Conservation (phyloP, 2,329 filamentous ascomycete genomes). For the Xylariaceae sp. region DNA sequence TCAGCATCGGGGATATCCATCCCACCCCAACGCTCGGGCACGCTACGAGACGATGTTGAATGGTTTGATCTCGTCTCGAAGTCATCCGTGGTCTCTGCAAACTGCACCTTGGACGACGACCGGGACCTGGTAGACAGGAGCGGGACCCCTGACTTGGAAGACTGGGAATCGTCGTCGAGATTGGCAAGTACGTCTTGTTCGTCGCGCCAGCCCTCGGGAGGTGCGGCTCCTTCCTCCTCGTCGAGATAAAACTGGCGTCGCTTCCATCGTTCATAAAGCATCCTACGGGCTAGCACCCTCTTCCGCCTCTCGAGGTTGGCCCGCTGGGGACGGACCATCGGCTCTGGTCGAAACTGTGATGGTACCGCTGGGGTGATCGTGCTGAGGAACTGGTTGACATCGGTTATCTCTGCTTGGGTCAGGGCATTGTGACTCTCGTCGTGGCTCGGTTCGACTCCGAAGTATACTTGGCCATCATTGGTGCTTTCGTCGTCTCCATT, state of each 20-base stretch:
- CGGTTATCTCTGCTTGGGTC: conserved; percentile 16
- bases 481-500: conserved; percentile 25
- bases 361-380: conserved; percentile 37
- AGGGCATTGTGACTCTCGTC: too few relatives aligned
- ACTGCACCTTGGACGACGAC: conserved; percentile 74
- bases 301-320: conserved; percentile 35
- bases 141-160: conserved; percentile 38
- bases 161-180: conserved; percentile 35
- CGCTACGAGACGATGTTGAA: conserved; percentile 65
- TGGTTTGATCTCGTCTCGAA: conserved; percentile 66
- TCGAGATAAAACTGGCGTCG: conserved; percentile 77
- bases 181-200: conserved; percentile 51
- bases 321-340: conserved; percentile 32
- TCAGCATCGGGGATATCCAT: conserved; percentile 77
- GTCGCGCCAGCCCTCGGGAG: conserved; percentile 58
- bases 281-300: conserved; percentile 39
- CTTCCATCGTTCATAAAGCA: conserved; percentile 67
- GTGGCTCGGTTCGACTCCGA: conserved; percentile 15
- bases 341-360: conserved; percentile 33
- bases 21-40: conserved; percentile 70
- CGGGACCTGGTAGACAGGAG: conserved; percentile 52
- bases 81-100: conserved; percentile 65
- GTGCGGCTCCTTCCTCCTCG: conserved; percentile 70
- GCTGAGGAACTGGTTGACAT: conserved; percentile 28
- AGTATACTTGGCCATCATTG: conserved; percentile 20